phyloP scores from a whole-genome alignment of 257 asterid genomes.

The Osmanthus fragrans region DNA sequence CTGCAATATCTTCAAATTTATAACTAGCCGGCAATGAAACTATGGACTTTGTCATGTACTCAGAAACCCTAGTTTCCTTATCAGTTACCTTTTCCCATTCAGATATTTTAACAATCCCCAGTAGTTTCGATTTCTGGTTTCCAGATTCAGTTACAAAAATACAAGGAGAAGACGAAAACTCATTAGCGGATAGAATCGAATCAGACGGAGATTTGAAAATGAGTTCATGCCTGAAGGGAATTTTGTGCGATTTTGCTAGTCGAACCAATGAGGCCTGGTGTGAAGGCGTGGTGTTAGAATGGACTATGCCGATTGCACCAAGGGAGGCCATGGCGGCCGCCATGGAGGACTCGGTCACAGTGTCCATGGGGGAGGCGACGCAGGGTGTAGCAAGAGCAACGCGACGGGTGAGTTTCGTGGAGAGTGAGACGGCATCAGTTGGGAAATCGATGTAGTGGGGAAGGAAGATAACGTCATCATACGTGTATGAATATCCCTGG shows the following conservation, averaged over 20 bases:
- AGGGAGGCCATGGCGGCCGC: slow-evolving; percentile 88
- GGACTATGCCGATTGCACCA: slow-evolving; percentile 72
- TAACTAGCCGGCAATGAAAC: slow-evolving; percentile 56
- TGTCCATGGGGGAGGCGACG: slow-evolving; percentile 95
- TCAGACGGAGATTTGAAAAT: slow-evolving; percentile 52
- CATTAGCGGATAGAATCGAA: slow-evolving; percentile 48
- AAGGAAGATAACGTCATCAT: slow-evolving; percentile 89
- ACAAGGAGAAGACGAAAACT: slow-evolving; percentile 59
- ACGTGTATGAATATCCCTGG: slow-evolving; percentile 93
- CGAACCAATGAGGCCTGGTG: slow-evolving; percentile 64
- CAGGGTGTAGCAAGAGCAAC: slow-evolving; percentile 73
- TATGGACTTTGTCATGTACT: slow-evolving; percentile 52
- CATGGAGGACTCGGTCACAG: slow-evolving; percentile 88
- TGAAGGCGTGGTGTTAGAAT: slow-evolving; percentile 57
- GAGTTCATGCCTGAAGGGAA: slow-evolving; percentile 59
- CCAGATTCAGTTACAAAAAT: slow-evolving; percentile 66
- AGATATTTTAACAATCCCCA: slow-evolving; percentile 55
- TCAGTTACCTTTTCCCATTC: slow-evolving; percentile 60
- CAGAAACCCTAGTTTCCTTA: slow-evolving; percentile 50
- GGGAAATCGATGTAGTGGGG: slow-evolving; percentile 93
- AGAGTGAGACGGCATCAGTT: slow-evolving; percentile 68
- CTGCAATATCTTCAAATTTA: slow-evolving; percentile 69
- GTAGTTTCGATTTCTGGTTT: slow-evolving; percentile 35
- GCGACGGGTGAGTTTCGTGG: slow-evolving; percentile 69
- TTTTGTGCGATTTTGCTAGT: slow-evolving; percentile 63